Conservation (phyloP, 148 eudicot genomes). For the Arbutus unedo region DNA sequence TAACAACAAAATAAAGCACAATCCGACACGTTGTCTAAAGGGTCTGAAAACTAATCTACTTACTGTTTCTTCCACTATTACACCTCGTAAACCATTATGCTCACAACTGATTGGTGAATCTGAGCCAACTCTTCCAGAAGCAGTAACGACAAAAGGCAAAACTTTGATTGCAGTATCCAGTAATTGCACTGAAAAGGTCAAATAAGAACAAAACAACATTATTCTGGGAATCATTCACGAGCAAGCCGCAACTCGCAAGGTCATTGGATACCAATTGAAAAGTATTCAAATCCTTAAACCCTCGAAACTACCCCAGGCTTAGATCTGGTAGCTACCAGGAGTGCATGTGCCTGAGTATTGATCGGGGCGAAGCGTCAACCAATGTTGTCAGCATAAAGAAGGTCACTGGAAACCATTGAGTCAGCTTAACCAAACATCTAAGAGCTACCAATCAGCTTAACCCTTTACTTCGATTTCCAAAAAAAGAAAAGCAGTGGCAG, state of each 20-base stretch:
- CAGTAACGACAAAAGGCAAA: constrained; percentile 77
- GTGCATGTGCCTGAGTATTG: neutral
- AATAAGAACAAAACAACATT: neutral
- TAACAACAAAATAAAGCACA: neutral
- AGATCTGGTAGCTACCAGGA: neutral
- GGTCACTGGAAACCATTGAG: neutral
- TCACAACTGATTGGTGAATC: constrained; percentile 84
- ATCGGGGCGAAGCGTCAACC: neutral
- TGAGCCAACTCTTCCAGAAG: constrained; percentile 92
- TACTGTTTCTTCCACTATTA: constrained; percentile 94
- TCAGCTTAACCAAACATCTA: neutral
- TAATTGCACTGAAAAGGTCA: constrained; percentile 54
- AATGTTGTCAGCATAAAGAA: neutral
- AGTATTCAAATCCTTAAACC: neutral
- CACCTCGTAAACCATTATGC: constrained; percentile 87
- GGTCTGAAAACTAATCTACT: constrained; percentile 10
- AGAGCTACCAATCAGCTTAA: neutral
- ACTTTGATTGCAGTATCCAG: constrained; percentile 82
- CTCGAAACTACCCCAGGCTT: neutral
- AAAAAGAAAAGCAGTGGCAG: neutral
- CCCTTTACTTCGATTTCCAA: neutral
- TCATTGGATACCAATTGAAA: neutral
- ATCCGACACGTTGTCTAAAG: neutral
- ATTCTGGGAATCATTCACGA: neutral
- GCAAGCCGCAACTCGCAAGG: neutral